Conservation (phyloP, 2,329 filamentous ascomycete genomes). For the Ophiostoma sp. region DNA sequence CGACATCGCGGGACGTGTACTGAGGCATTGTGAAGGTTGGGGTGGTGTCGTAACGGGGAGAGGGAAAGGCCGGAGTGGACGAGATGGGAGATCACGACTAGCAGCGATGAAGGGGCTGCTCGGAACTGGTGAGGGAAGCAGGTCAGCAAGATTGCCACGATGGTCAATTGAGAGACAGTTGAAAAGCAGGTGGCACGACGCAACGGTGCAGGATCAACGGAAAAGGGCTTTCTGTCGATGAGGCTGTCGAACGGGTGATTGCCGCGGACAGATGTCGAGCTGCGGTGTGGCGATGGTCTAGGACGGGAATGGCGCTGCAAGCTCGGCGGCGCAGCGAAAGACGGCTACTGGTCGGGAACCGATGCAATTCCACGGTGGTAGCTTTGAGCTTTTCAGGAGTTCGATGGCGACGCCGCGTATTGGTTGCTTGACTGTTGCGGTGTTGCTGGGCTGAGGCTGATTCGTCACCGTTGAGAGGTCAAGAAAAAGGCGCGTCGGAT, state of each 20-base stretch:
- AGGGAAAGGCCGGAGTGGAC: background rate
- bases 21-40: conserved; percentile 51
- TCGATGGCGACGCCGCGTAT: background rate
- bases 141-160: background rate
- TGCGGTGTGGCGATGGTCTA: too few relatives aligned
- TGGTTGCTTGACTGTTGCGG: background rate
- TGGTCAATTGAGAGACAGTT: background rate
- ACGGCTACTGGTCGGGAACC: too few relatives aligned
- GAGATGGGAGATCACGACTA: background rate
- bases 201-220: background rate
- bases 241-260: too few relatives aligned
- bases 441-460: background rate
- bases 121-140: background rate
- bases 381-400: too few relatives aligned
- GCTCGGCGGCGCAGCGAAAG: too few relatives aligned
- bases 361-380: too few relatives aligned
- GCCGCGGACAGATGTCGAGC: too few relatives aligned
- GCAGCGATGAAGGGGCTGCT: background rate
- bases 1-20: conserved; percentile 62
- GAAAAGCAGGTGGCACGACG: background rate
- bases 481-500: conserved; percentile 7
- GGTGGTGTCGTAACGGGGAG: conserved; percentile 15
- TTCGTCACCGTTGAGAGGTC: background rate
- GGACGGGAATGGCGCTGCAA: too few relatives aligned
- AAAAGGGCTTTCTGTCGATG: too few relatives aligned